These are phyloP conservation scores for Phoenix roebelenii DNA, from an alignment of 176 grass and related monocot genomes.

Conservation along the genomic window DNA sequence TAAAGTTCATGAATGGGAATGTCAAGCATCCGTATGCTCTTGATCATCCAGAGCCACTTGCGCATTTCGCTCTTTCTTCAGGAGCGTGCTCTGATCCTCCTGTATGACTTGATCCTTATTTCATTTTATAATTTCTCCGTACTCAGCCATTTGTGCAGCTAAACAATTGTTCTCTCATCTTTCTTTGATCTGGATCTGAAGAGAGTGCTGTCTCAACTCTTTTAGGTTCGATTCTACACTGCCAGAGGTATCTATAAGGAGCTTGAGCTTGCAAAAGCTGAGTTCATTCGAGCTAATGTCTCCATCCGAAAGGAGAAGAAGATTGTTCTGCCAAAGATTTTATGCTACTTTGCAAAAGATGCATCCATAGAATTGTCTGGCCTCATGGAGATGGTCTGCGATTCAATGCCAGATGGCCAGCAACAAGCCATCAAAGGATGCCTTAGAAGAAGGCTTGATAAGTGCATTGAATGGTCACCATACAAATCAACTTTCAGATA, in stretches of 20 bases:
- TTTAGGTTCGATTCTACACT: conserved; percentile 66
- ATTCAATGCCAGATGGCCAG: conserved; percentile 57
- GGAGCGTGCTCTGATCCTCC: conserved; percentile 89
- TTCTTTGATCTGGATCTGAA: neutral
- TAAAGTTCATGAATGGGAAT: conserved; percentile 37
- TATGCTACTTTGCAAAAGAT: conserved; percentile 78
- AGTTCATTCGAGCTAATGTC: conserved; percentile 72
- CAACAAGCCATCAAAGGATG: conserved; percentile 48
- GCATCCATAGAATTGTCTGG: conserved; percentile 44
- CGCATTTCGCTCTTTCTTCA: conserved; percentile 85
- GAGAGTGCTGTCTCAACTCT: no score
- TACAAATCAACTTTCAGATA: conserved; percentile 90
- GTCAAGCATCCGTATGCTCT: conserved; percentile 57
- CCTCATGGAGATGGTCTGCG: conserved; percentile 60
- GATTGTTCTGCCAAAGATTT: conserved; percentile 67
- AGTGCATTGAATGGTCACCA: conserved; percentile 66
- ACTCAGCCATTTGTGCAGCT: neutral
- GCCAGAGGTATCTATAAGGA: conserved; percentile 59
- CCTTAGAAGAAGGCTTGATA: conserved; percentile 52
- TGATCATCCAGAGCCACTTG: conserved; percentile 48
- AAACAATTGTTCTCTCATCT: neutral
- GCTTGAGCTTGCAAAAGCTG: conserved; percentile 56
- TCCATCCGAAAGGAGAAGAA: conserved; percentile 47
- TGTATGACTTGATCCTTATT: conserved; percentile 28
- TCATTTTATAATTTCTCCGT: no score